phyloP scores from a whole-genome alignment of 225 moss, liverwort and hornwort species.

The Climacium dendroides region DNA sequence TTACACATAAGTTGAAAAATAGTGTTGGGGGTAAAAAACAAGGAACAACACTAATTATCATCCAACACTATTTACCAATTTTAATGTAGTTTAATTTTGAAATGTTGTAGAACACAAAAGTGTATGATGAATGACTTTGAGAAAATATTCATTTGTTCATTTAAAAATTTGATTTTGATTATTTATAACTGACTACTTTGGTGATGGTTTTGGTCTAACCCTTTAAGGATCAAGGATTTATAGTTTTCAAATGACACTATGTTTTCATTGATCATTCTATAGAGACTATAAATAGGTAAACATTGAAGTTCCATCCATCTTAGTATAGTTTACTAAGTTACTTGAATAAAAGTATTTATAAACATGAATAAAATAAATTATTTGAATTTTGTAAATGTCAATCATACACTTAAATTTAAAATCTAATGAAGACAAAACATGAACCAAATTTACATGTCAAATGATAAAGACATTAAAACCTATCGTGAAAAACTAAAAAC shows the following conservation, averaged over 20 bases:
- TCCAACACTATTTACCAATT: no score
- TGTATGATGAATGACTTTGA: background rate
- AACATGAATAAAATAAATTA: rapidly evolving
- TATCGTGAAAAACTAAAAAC: background rate
- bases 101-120: background rate
- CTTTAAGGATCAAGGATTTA: background rate
- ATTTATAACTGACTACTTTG: background rate
- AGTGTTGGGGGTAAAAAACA: no score
- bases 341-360: background rate
- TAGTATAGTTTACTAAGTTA: background rate
- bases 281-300: background rate
- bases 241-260: background rate
- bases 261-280: background rate
- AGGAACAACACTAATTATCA: no score
- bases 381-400: background rate
- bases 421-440: background rate
- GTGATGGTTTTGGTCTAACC: background rate
- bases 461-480: background rate
- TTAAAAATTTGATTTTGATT: background rate
- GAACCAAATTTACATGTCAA: background rate
- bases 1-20: no score
- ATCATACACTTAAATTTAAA: background rate
- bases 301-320: background rate
- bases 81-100: no score
- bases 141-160: background rate